Conservation (phyloP, 129 eudicot species). For the Artemisia tridentata region DNA sequence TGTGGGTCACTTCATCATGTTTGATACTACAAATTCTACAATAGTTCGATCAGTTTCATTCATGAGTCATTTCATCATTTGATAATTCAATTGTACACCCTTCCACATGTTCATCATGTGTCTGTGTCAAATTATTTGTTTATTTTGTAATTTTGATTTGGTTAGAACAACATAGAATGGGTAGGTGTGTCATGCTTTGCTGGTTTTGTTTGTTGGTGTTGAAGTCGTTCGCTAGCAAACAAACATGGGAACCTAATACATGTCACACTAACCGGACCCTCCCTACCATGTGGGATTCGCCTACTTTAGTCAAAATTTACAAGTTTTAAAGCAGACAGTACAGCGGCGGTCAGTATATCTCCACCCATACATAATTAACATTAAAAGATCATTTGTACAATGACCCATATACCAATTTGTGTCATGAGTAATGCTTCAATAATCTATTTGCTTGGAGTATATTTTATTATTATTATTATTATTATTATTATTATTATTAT, state of each 20-base stretch:
- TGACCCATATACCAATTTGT: slow-evolving; percentile 11
- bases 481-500: no score
- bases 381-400: slow-evolving; percentile 19
- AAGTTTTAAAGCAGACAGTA: no score
- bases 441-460: neutral
- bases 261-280: no score
- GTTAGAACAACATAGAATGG: slow-evolving; percentile 17
- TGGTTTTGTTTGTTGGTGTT: slow-evolving; percentile 32
- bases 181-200: slow-evolving; percentile 26
- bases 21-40: neutral
- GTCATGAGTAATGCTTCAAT: neutral
- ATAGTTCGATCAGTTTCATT: no score
- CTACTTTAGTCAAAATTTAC: no score
- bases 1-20: neutral
- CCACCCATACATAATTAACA: no score
- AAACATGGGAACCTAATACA: slow-evolving; percentile 1
- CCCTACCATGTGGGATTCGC: no score
- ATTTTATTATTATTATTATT: no score
- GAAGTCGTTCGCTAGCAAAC: slow-evolving; percentile 19
- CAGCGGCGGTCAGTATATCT: no score
- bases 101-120: slow-evolving; percentile 31
- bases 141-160: neutral
- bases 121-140: slow-evolving; percentile 21
- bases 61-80: neutral
- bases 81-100: neutral